Percentiles rank a stretch among this genome's conserved stretches.
These are phyloP conservation scores for Saccharomycopsis babjevae DNA, from an alignment of 805 yeast genomes.

Conservation along the genomic window DNA sequence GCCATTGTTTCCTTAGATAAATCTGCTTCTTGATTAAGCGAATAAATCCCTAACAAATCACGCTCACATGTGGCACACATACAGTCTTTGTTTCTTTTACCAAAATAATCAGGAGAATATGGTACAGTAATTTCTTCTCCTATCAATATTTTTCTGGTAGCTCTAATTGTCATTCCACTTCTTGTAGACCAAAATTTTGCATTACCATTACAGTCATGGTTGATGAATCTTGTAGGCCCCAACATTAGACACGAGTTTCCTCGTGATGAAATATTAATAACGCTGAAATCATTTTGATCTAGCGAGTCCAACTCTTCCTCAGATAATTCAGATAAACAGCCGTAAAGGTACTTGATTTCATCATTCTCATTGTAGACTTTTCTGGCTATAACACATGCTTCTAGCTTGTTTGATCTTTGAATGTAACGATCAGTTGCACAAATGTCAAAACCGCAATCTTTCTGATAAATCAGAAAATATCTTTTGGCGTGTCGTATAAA, in stretches of 20 bases:
- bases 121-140: constrained; percentile 41
- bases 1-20: not conserved
- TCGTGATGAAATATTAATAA: constrained; percentile 29
- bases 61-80: constrained; percentile 36
- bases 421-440: constrained; percentile 34
- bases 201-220: constrained; percentile 39
- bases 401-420: constrained; percentile 15
- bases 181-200: constrained; percentile 27
- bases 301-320: constrained; percentile 27
- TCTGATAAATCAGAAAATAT: constrained; percentile 28
- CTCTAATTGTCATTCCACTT: constrained; percentile 26
- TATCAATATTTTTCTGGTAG: constrained; percentile 26
- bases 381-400: constrained; percentile 33
- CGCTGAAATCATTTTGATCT: constrained; percentile 33
- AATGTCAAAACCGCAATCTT: constrained; percentile 33
- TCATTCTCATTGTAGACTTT: constrained; percentile 24
- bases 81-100: constrained; percentile 33
- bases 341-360: constrained; percentile 28
- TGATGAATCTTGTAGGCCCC: constrained; percentile 39
- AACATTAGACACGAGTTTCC: constrained; percentile 32
- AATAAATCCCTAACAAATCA: constrained; percentile 20
- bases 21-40: not conserved
- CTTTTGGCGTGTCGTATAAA: constrained; percentile 29
- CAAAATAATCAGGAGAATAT: constrained; percentile 35
- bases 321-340: constrained; percentile 28